These are phyloP conservation scores for Marchantia paleacea DNA, from an alignment of 225 moss, liverwort and hornwort species.

Conservation along the genomic window DNA sequence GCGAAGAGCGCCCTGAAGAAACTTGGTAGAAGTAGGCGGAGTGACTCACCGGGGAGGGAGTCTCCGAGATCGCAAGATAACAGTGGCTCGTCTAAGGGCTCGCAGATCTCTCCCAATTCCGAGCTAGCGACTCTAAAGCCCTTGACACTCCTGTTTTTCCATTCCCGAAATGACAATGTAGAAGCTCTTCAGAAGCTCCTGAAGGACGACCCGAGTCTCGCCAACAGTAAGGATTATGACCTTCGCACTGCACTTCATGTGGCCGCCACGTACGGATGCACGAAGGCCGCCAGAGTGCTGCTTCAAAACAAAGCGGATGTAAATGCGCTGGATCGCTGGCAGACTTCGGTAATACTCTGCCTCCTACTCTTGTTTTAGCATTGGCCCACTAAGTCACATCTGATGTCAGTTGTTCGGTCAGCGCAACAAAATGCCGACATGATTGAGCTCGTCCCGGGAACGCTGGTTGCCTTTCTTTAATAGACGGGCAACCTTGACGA, in stretches of 20 bases:
- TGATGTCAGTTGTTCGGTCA: neutral
- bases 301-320: conserved; percentile 36
- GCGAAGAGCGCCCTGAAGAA: conserved; percentile 15
- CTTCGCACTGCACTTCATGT: conserved; percentile 48
- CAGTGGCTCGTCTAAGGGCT: conserved; percentile 3
- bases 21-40: conserved; percentile 28
- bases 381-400: neutral
- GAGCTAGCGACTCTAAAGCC: conserved; percentile 6
- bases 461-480: neutral
- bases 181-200: conserved; percentile 31
- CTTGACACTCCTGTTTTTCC: conserved; percentile 32
- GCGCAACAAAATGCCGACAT: neutral
- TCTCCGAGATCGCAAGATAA: conserved; percentile 29
- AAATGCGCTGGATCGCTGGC: conserved; percentile 51
- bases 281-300: conserved; percentile 37
- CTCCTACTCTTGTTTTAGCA: neutral
- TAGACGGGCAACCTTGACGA: neutral
- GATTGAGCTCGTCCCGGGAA: neutral
- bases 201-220: conserved; percentile 14
- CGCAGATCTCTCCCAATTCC: conserved; percentile 11
- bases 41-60: conserved; percentile 13
- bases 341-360: conserved; percentile 37
- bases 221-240: conserved; percentile 43
- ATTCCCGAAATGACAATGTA: conserved; percentile 29
- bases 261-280: conserved; percentile 39